Conservation (phyloP, 2,329 filamentous ascomycete genomes). For the Colletotrichum higginsianum region DNA sequence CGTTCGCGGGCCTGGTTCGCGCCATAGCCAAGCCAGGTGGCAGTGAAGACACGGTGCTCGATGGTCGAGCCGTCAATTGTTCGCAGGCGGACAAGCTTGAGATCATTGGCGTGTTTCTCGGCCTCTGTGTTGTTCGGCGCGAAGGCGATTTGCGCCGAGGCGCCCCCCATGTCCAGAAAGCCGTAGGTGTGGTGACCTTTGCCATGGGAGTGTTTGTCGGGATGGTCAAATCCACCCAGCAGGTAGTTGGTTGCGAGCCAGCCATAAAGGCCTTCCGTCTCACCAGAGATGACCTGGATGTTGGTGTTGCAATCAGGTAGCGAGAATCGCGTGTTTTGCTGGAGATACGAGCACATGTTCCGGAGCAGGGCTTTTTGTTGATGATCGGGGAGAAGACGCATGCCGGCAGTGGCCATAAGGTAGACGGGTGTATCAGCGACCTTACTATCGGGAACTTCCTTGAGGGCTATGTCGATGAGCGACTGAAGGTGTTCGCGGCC, state of each 20-base stretch:
- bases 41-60: constrained; percentile 94
- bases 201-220: constrained; percentile 82
- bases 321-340: constrained; percentile 82
- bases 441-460: constrained; percentile 82
- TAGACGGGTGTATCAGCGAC: constrained; percentile 91
- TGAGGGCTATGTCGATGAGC: constrained; percentile 85
- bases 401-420: constrained; percentile 94
- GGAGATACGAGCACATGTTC: constrained; percentile 87
- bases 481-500: constrained; percentile 85
- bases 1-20: constrained; percentile 91
- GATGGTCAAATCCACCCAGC: constrained; percentile 88
- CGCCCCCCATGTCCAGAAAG: constrained; percentile 98
- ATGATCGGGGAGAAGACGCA: constrained; percentile 84
- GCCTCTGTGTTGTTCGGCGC: constrained; percentile 94
- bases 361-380: constrained; percentile 82
- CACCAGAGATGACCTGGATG: constrained; percentile 94
- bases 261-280: constrained; percentile 95
- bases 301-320: constrained; percentile 92
- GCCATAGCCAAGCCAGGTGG: constrained; percentile 98
- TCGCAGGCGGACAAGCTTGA: constrained; percentile 88
- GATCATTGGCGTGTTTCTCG: constrained; percentile 88
- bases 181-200: constrained; percentile 95
- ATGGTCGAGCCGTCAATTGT: constrained; percentile 82
- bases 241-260: constrained; percentile 99
- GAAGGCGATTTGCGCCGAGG: constrained; percentile 97